Evolutionary conservation across 805 yeast genomes (phyloP), one percentile per base, ranked within the genome.

Genomic region (Myxozyma melibiosi): DNA sequence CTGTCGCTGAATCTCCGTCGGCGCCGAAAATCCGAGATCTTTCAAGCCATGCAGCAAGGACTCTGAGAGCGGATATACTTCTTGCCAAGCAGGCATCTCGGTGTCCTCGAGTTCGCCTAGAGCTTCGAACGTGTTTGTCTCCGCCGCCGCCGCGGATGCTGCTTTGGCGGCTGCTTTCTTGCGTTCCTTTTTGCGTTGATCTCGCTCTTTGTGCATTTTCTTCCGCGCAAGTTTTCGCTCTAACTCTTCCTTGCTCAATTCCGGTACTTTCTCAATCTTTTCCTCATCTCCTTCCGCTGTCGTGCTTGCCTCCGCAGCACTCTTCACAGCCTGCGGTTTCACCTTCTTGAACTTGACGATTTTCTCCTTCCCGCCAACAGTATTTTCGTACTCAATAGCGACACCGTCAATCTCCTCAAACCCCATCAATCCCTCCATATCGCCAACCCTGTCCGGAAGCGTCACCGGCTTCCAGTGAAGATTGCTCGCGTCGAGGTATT

Each of bases 351-450:
- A 58, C 41, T 40, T 50, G n/a, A 60, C 61, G n/a, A 60, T 35
- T 11, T 42, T 22, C 37, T 51, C 53, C 24, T 44, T 51, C 3
- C 55, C 60, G 14, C 53, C 84, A 49, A 76, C 74, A 13, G 96
- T 96, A 60, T 88, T 76, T 1, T 83, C 81, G 53, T 84, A 78
- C 58, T 87, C 83, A 5, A 92, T 91, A 66, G 80, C 91, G 33
- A 92, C 97, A 42, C 97, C 97, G 55, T 90, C 97, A 49, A 94
- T 79, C 70, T 92, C 98, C 70, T 92, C 99, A 34, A 94, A 74
- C 0, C 97, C 99, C 70, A 84, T 90, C 66, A 91, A 86, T 0
- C 97, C 97, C 63, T 88, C 91, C 68, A 86, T 88, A 71, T 90
- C 96, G 58, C 84, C 96, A 48, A 88, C 72, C 25, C 89, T 84